Evolutionary conservation across 2,329 filamentous ascomycete species (phyloP).

Genomic region (Coniella lustricola): DNA sequence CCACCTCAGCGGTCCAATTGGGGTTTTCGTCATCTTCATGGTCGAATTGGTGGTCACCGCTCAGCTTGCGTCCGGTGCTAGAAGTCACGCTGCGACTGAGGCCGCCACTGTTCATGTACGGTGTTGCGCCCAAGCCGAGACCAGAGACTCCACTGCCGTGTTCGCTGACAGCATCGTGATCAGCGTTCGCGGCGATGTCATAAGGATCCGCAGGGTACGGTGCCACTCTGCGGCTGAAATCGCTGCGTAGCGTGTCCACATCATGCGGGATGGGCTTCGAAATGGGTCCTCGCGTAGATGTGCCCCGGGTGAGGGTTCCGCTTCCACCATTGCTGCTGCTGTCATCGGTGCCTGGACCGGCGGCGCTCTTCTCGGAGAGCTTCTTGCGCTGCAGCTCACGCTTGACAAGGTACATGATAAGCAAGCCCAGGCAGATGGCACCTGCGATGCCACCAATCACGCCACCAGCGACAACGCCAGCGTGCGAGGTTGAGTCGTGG

Average conservation of each 20-base stretch:
- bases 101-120: background rate
- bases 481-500: constrained; percentile 20
- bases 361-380: constrained; percentile 10
- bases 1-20: constrained; percentile 9
- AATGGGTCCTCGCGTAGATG: constrained; percentile 29
- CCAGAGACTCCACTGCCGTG: background rate
- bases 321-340: constrained; percentile 47
- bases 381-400: constrained; percentile 22
- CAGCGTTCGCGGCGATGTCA: constrained; percentile 1
- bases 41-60: constrained; percentile 3
- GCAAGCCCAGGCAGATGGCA: constrained; percentile 31
- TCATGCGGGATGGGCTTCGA: constrained; percentile 47
- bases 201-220: constrained; percentile 14
- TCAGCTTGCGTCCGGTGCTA: too few relatives aligned
- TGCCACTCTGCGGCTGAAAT: constrained; percentile 41
- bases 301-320: constrained; percentile 38
- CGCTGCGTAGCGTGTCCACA: constrained; percentile 37
- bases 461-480: constrained; percentile 40
- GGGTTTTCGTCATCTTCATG: background rate
- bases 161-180: constrained; percentile 1
- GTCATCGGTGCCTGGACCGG: constrained; percentile 20
- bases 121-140: too few relatives aligned
- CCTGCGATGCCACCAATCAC: constrained; percentile 39
- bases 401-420: constrained; percentile 32
- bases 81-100: background rate